Percentiles rank a stretch among this genome's conserved stretches.
Conservation (phyloP, 108 stramenopile genomes). For the Cyclotella baltica region DNA sequence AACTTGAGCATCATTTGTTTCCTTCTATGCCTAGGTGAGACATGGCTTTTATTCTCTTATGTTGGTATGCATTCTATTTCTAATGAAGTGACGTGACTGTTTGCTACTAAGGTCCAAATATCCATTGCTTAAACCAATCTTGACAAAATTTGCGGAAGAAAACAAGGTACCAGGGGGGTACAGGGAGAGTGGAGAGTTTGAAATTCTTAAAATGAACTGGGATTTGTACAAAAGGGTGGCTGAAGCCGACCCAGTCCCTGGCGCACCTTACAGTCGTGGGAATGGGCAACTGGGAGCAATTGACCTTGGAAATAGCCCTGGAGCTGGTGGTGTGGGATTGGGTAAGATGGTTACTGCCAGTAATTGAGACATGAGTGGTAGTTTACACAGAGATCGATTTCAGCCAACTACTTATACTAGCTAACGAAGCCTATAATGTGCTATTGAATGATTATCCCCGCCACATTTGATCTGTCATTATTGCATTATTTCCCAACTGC, state of each 20-base stretch:
- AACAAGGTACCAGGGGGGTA: slow-evolving; percentile 92
- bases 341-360: slow-evolving; percentile 34
- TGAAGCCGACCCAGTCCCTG: slow-evolving; percentile 72
- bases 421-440: no score
- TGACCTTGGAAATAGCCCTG: slow-evolving; percentile 37
- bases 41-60: neutral
- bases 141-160: slow-evolving; percentile 88
- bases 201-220: slow-evolving; percentile 90
- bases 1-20: slow-evolving; percentile 96
- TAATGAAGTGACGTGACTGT: slow-evolving; percentile 48
- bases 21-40: slow-evolving; percentile 85
- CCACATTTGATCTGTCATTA: no score
- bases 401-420: no score
- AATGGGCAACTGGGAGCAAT: slow-evolving; percentile 85
- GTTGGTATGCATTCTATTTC: neutral
- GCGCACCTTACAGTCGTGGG: slow-evolving; percentile 82
- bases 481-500: no score
- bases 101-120: slow-evolving; percentile 75
- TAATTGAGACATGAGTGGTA: no score
- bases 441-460: no score
- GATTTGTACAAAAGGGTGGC: slow-evolving; percentile 80
- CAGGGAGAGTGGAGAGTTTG: slow-evolving; percentile 83
- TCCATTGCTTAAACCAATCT: slow-evolving; percentile 69
- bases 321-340: slow-evolving; percentile 55
- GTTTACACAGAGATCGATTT: no score